Evolutionary conservation across 202 grass and related monocot genomes (phyloP).

Genomic region (Saccharum hybrid): DNA sequence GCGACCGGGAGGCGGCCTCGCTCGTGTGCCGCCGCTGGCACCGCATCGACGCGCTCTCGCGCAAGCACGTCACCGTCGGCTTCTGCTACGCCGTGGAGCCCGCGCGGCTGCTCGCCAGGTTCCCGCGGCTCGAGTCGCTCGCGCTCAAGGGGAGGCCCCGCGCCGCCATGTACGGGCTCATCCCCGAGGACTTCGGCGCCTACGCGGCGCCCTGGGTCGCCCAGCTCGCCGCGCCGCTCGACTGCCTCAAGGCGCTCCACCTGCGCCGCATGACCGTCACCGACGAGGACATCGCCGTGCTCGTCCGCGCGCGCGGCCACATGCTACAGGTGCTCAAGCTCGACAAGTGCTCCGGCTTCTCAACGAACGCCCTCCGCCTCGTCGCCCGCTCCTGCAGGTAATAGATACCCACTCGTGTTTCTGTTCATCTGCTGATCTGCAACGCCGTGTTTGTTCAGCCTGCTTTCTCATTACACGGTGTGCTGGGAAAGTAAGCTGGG

Average conservation of each 20-base stretch:
- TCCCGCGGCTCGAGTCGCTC: constrained; percentile 66
- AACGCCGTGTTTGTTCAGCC: background rate
- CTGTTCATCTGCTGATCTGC: background rate
- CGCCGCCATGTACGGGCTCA: constrained; percentile 82
- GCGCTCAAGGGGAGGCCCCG: constrained; percentile 75
- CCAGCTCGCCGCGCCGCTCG: constrained; percentile 57
- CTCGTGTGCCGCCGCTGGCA: constrained; percentile 72
- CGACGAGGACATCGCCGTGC: constrained; percentile 52
- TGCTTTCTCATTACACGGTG: background rate
- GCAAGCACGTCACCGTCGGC: constrained; percentile 75
- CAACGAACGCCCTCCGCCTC: constrained; percentile 61
- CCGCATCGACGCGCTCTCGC: constrained; percentile 65
- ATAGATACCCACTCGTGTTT: background rate
- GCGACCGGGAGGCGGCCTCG: constrained; percentile 69
- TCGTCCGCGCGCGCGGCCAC: constrained; percentile 60
- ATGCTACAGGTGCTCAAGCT: constrained; percentile 80
- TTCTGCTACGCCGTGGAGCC: constrained; percentile 74
- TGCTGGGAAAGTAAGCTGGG: background rate
- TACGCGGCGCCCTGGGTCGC: constrained; percentile 70
- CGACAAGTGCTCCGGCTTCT: constrained; percentile 86
- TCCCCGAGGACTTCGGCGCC: constrained; percentile 78
- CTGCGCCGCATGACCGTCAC: constrained; percentile 71
- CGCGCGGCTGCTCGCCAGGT: constrained; percentile 48
- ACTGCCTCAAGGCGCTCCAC: constrained; percentile 82
- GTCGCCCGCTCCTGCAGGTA: constrained; percentile 78